Evolutionary conservation across 495 filamentous ascomycete genomes (phyloP).

Genomic region (Lindgomyces ingoldianus): DNA sequence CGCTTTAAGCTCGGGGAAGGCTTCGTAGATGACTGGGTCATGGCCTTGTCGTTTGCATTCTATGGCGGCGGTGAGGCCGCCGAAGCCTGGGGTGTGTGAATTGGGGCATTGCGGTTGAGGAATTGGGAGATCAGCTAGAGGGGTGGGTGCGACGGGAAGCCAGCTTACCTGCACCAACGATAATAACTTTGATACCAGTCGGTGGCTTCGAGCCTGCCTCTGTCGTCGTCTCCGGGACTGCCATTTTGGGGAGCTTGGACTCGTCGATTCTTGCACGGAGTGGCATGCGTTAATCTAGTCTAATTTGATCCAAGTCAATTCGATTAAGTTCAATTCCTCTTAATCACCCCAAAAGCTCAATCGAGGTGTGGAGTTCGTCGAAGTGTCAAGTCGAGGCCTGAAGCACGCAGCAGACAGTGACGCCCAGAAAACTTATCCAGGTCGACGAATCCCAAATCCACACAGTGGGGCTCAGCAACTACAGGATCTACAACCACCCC

Average conservation of each 20-base stretch:
- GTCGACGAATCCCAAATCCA: background rate
- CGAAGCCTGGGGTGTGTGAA: slow-evolving; percentile 35
- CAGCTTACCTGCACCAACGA: slow-evolving; percentile 40
- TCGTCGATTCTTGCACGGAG: slow-evolving; percentile 29
- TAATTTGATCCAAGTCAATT: background rate
- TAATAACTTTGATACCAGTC: slow-evolving; percentile 42
- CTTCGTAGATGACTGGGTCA: slow-evolving; percentile 54
- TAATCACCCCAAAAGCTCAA: background rate
- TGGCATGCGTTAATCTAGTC: slow-evolving; percentile 7
- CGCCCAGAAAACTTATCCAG: slow-evolving; percentile 10
- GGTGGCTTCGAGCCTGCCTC: background rate
- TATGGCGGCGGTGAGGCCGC: slow-evolving; percentile 36
- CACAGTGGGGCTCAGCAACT: slow-evolving; percentile 19
- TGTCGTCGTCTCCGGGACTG: slow-evolving; percentile 2
- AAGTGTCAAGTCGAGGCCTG: background rate
- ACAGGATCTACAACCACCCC: slow-evolving; percentile 6
- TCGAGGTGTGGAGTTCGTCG: background rate
- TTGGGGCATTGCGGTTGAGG: background rate
- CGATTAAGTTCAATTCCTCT: background rate
- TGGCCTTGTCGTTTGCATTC: slow-evolving; percentile 33
- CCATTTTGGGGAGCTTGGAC: slow-evolving; percentile 30
- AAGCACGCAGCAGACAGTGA: background rate
- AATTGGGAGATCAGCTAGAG: background rate
- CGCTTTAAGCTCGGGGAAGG: slow-evolving; percentile 58
- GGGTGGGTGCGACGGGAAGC: background rate